Conservation (phyloP, 352 stramenopile genomes). For the Pythium brachiatum region DNA sequence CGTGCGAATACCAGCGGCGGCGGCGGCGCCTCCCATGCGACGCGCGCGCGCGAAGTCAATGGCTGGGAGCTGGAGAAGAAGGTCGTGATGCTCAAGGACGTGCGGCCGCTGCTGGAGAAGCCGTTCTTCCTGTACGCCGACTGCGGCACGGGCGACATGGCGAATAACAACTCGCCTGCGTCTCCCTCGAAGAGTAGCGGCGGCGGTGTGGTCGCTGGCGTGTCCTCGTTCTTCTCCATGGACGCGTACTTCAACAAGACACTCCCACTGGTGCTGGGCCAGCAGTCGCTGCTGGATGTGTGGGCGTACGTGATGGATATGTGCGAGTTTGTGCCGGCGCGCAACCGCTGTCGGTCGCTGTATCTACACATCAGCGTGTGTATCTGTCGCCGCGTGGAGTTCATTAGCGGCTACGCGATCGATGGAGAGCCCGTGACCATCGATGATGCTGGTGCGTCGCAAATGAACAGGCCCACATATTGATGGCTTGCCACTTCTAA, state of each 20-base stretch:
- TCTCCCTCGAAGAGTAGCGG: conserved; percentile 22
- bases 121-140: conserved; percentile 81
- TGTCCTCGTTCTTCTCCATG: conserved; percentile 30
- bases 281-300: conserved; percentile 70
- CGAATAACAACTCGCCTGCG: conserved; percentile 8
- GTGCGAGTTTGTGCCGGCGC: conserved; percentile 69
- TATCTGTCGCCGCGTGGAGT: conserved; percentile 77
- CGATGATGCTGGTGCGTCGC: conserved; percentile 31
- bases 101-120: conserved; percentile 55
- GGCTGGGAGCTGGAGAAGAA: conserved; percentile 85
- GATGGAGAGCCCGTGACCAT: conserved; percentile 52
- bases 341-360: conserved; percentile 64
- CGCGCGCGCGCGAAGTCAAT: conserved; percentile 49
- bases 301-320: conserved; percentile 85
- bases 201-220: background rate
- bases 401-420: conserved; percentile 65
- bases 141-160: conserved; percentile 32
- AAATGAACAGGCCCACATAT: too few relatives aligned
- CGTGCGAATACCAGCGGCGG: conserved; percentile 25
- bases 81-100: conserved; percentile 56
- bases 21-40: conserved; percentile 2
- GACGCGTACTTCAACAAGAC: conserved; percentile 79
- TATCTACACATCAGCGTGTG: conserved; percentile 71
- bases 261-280: conserved; percentile 57
- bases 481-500: background rate